phyloP scores from a whole-genome alignment of 768 basidiomycete genomes.

The Cubamyces lactineus region DNA sequence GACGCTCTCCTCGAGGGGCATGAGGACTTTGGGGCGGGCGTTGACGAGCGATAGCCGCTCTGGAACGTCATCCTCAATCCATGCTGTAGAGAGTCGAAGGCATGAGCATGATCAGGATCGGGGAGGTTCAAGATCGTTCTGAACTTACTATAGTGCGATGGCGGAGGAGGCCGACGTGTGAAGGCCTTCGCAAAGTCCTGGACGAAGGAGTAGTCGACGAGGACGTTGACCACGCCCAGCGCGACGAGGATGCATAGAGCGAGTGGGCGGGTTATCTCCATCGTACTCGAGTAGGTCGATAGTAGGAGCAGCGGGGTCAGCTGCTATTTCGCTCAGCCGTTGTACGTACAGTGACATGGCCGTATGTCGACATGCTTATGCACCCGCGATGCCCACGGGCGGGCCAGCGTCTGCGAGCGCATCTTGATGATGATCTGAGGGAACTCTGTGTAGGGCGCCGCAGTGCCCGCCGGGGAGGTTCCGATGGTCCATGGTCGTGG shows the following conservation, averaged over 20 bases:
- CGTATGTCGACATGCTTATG: background rate
- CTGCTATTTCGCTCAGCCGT: background rate
- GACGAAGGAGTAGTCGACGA: slow-evolving; percentile 2
- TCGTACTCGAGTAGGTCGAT: background rate
- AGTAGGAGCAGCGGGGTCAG: background rate
- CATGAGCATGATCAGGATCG: too few relatives aligned
- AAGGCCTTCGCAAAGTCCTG: background rate
- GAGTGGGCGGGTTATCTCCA: slow-evolving; percentile 2
- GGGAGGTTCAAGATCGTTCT: background rate
- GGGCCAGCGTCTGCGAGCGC: background rate
- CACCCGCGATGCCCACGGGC: background rate
- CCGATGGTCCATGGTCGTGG: too few relatives aligned
- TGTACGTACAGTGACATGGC: too few relatives aligned
- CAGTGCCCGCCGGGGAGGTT: too few relatives aligned
- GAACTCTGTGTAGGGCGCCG: too few relatives aligned
- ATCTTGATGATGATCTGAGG: too few relatives aligned
- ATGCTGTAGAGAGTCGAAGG: background rate
- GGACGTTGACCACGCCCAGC: background rate
- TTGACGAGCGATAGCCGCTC: slow-evolving; percentile 4
- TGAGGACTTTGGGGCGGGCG: slow-evolving; percentile 1
- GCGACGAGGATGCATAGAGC: background rate
- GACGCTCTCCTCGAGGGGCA: slow-evolving; percentile 14
- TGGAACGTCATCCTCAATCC: slow-evolving; percentile 20
- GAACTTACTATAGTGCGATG: slow-evolving; percentile 4
- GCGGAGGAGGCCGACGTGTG: background rate